Evolutionary conservation across 2,329 filamentous ascomycete genomes (phyloP).

Genomic region (Colletotrichum sp.): DNA sequence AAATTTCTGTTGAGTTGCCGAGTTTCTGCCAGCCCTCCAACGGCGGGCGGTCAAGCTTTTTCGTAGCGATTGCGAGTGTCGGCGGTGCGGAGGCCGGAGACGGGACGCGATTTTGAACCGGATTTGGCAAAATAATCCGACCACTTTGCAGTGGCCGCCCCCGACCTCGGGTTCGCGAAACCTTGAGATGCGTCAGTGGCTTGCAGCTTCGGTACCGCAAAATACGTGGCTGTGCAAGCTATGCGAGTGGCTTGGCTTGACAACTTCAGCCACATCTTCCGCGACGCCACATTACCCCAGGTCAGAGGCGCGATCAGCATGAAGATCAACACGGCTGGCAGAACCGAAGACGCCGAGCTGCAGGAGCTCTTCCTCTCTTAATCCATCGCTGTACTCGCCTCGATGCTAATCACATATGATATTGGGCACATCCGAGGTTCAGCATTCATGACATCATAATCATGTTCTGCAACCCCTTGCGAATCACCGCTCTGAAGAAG

Average conservation of each 20-base stretch:
- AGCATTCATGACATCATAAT: not conserved
- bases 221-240: not conserved
- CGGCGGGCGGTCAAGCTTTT: slow-evolving; percentile 13
- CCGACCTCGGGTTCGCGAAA: not conserved
- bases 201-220: not conserved
- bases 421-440: not conserved
- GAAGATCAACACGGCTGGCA: not conserved
- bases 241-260: not conserved
- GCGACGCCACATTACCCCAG: not conserved
- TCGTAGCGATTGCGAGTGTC: not conserved
- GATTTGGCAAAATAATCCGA: slow-evolving; percentile 6
- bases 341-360: not conserved
- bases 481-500: not conserved
- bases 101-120: not conserved
- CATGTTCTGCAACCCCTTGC: not conserved
- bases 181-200: not conserved
- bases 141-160: not conserved
- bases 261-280: not conserved
- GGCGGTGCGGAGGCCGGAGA: not conserved
- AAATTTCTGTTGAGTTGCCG: slow-evolving; percentile 20
- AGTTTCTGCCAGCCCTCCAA: slow-evolving; percentile 13
- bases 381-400: not conserved
- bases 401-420: not conserved
- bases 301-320: not conserved
- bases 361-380: not conserved